These are phyloP conservation scores for Sporobolus alterniflorus DNA, from an alignment of 202 grass and related monocot genomes.

Conservation along the genomic window DNA sequence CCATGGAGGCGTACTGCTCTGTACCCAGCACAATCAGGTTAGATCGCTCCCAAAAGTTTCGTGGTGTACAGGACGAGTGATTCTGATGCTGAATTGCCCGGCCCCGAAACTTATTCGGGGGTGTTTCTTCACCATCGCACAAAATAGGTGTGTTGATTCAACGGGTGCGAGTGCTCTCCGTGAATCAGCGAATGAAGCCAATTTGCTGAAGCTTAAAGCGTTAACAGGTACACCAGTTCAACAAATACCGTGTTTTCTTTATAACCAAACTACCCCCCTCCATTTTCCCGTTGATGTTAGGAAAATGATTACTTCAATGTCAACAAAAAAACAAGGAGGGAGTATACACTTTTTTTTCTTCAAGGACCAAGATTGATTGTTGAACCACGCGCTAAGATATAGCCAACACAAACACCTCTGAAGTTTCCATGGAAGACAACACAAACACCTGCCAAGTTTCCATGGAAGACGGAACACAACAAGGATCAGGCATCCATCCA, in stretches of 20 bases:
- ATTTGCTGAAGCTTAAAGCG: not conserved
- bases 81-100: not conserved
- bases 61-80: not conserved
- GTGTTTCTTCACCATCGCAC: not conserved
- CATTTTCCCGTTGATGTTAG: too few species aligned
- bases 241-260: not conserved
- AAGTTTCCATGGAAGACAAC: not conserved
- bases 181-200: not conserved
- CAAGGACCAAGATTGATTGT: too few species aligned
- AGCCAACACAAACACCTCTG: too few species aligned
- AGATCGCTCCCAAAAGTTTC: not conserved
- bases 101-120: not conserved
- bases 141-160: not conserved
- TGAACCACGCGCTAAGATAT: too few species aligned
- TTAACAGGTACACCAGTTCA: not conserved
- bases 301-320: too few species aligned
- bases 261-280: not conserved
- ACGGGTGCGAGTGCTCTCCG: not conserved
- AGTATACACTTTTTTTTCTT: too few species aligned
- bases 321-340: too few species aligned
- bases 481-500: constrained; percentile 45
- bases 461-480: too few species aligned
- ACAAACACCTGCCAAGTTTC: not conserved
- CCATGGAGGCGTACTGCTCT: too few species aligned
- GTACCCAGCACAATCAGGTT: not conserved